Conservation (phyloP, 768 basidiomycete genomes). For the Suillus brevipes region DNA sequence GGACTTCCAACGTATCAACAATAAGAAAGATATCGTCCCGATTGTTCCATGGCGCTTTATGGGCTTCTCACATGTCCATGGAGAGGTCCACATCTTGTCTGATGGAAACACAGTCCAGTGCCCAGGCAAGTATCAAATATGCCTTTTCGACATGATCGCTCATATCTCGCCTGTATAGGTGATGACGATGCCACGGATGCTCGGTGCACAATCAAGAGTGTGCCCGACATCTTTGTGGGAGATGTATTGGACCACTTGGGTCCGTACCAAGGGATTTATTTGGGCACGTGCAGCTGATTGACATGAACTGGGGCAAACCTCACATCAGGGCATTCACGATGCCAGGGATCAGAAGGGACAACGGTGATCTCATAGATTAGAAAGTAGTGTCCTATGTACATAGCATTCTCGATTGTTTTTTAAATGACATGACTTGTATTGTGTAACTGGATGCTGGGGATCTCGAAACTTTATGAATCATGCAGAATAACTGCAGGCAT, state of each 20-base stretch:
- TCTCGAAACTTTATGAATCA: too few relatives aligned
- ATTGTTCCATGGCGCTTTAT: constrained; percentile 53
- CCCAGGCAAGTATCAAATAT: constrained; percentile 31
- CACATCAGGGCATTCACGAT: not conserved
- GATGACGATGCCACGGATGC: constrained; percentile 55
- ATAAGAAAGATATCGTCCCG: constrained; percentile 46
- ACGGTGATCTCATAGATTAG: not conserved
- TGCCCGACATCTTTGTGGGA: constrained; percentile 53
- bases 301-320: not conserved
- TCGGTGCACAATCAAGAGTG: constrained; percentile 53
- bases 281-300: constrained; percentile 44
- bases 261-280: constrained; percentile 52
- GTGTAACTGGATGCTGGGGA: too few relatives aligned
- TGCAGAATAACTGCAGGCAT: too few relatives aligned
- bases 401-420: not conserved
- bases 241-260: constrained; percentile 58
- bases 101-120: constrained; percentile 38
- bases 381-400: not conserved
- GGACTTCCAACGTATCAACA: constrained; percentile 30
- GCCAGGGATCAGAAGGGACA: not conserved
- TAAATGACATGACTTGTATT: too few relatives aligned
- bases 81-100: constrained; percentile 46
- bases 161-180: constrained; percentile 27
- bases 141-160: not conserved
- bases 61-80: constrained; percentile 43